These are phyloP conservation scores for Xylaria intraflava DNA, from an alignment of 495 filamentous ascomycete species.

Conservation along the genomic window DNA sequence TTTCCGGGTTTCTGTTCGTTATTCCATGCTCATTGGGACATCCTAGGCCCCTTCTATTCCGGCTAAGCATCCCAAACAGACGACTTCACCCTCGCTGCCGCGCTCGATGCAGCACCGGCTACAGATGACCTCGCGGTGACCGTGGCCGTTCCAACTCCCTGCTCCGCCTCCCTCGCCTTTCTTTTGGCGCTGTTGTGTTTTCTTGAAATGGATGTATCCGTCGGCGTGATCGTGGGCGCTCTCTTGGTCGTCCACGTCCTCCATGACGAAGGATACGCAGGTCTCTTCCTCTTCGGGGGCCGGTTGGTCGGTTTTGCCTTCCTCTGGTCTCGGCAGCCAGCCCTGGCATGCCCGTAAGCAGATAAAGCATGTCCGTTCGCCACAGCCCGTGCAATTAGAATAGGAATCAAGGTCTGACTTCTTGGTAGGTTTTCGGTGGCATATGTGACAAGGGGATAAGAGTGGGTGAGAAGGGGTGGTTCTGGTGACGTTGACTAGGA, in stretches of 20 bases:
- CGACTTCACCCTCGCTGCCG: conserved; percentile 39
- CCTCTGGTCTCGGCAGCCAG: conserved; percentile 21
- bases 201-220: background rate
- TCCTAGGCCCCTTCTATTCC: conserved; percentile 32
- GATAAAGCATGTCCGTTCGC: conserved; percentile 41
- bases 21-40: background rate
- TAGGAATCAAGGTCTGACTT: conserved; percentile 44
- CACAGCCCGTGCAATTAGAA: conserved; percentile 41
- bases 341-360: conserved; percentile 43
- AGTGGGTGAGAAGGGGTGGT: conserved; percentile 13
- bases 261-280: conserved; percentile 34
- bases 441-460: conserved; percentile 43
- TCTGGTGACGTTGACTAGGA: conserved; percentile 3
- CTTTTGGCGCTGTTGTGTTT: conserved; percentile 9
- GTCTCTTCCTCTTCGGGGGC: conserved; percentile 11
- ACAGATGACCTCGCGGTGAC: conserved; percentile 38
- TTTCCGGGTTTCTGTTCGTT: background rate
- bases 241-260: conserved; percentile 28
- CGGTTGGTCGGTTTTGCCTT: background rate
- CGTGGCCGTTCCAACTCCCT: conserved; percentile 27
- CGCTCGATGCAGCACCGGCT: conserved; percentile 43
- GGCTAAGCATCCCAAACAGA: conserved; percentile 40
- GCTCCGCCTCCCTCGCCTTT: conserved; percentile 13
- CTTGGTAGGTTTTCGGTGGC: conserved; percentile 40
- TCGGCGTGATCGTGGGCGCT: background rate